These are phyloP conservation scores for Turnera subulata DNA, from an alignment of 345 rosid genomes.

Conservation along the genomic window DNA sequence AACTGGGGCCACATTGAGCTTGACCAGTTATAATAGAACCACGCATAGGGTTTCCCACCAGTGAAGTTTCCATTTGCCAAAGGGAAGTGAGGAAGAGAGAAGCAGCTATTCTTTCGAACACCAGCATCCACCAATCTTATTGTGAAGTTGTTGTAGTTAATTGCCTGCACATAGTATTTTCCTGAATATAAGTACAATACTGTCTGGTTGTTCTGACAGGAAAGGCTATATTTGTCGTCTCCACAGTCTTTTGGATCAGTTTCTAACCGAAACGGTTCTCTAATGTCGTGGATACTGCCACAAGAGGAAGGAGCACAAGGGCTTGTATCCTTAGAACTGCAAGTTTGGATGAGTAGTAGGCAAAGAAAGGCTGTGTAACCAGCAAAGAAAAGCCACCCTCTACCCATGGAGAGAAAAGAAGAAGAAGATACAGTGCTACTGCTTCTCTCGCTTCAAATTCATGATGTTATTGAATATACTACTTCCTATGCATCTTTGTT, in stretches of 20 bases:
- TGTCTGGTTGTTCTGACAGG: slow-evolving; percentile 23
- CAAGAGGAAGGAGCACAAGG: slow-evolving; percentile 20
- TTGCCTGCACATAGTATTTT: slow-evolving; percentile 14
- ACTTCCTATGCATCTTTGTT: too few species aligned
- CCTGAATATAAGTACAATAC: slow-evolving; percentile 7
- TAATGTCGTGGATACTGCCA: slow-evolving; percentile 23
- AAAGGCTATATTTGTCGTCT: background rate
- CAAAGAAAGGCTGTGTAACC: background rate
- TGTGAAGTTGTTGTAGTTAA: slow-evolving; percentile 15
- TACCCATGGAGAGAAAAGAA: background rate
- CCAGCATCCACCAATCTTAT: slow-evolving; percentile 14
- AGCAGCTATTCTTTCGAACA: background rate
- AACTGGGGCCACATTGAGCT: background rate
- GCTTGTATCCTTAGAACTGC: background rate
- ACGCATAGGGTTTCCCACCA: background rate
- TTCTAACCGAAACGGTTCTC: slow-evolving; percentile 24
- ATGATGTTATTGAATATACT: too few species aligned
- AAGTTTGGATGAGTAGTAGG: background rate
- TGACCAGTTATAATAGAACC: background rate
- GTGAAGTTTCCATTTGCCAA: background rate
- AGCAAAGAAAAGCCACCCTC: background rate
- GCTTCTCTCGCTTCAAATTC: too few species aligned
- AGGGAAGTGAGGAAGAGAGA: slow-evolving; percentile 9
- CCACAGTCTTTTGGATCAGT: slow-evolving; percentile 20
- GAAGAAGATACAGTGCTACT: too few species aligned